These are phyloP conservation scores for Paramecium caudatum DNA, from an alignment of 73 alveolate species.

Conservation along the genomic window DNA sequence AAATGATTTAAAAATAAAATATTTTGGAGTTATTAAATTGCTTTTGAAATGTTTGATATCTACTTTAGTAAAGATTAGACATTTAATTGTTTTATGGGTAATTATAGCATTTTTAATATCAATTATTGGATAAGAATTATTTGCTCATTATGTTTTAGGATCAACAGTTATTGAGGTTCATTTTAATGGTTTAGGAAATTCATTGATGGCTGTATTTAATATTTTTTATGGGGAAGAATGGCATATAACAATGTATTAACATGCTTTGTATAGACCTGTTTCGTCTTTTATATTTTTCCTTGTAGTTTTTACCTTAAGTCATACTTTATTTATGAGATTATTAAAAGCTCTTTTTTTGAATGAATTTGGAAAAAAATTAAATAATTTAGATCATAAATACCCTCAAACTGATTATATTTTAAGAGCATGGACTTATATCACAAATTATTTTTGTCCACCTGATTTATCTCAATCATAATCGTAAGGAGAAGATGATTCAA, in stretches of 20 bases:
- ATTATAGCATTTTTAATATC: conserved; percentile 21
- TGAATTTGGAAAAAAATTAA: conserved; percentile 60
- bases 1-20: background rate
- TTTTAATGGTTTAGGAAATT: conserved; percentile 67
- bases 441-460: background rate
- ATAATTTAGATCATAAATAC: background rate
- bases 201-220: conserved; percentile 67
- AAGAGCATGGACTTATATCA: conserved; percentile 11
- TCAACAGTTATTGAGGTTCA: conserved; percentile 30
- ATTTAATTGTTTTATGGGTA: conserved; percentile 26
- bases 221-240: conserved; percentile 76
- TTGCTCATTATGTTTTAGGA: conserved; percentile 47
- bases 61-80: conserved; percentile 33
- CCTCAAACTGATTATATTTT: conserved; percentile 13
- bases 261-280: conserved; percentile 41
- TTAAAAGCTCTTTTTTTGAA: conserved; percentile 66
- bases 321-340: conserved; percentile 64
- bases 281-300: conserved; percentile 53
- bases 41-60: conserved; percentile 36
- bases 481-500: conserved; percentile 16
- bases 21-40: conserved; percentile 10
- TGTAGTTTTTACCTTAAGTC: conserved; percentile 26
- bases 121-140: conserved; percentile 17
- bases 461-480: background rate
- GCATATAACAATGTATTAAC: conserved; percentile 76